Percentiles rank a stretch among this genome's conserved stretches.
Evolutionary conservation across 352 stramenopile species (phyloP).

Genomic region (Phytopythium delawarense): DNA sequence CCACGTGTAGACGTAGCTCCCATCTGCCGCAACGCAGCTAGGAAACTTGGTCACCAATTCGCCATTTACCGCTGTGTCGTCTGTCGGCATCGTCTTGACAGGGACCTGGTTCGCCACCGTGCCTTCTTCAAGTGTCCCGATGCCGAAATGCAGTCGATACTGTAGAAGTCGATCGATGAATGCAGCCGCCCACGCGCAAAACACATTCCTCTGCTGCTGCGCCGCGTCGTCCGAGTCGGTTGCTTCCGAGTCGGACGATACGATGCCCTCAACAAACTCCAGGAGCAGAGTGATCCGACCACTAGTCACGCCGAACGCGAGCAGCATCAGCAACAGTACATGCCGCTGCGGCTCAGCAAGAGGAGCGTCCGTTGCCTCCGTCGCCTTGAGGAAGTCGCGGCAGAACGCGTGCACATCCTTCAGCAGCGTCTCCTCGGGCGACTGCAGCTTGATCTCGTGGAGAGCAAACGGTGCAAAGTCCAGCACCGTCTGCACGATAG

Average conservation of each 20-base stretch:
- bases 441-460: conserved; percentile 13
- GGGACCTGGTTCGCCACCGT: conserved; percentile 38
- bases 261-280: conserved; percentile 37
- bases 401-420: conserved; percentile 51
- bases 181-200: conserved; percentile 32
- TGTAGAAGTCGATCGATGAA: conserved; percentile 44
- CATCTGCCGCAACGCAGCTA: conserved; percentile 43
- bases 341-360: conserved; percentile 21
- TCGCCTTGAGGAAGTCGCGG: conserved; percentile 21
- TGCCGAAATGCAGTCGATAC: conserved; percentile 48
- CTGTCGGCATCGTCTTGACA: conserved; percentile 35
- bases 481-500: conserved; percentile 48
- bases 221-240: conserved; percentile 4
- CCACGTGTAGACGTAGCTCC: conserved; percentile 69
- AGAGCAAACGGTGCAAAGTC: conserved; percentile 58
- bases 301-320: conserved; percentile 54
- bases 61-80: neutral
- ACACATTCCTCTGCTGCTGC: conserved; percentile 5
- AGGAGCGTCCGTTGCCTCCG: neutral
- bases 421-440: conserved; percentile 34
- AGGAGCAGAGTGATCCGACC: conserved; percentile 46
- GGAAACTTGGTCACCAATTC: conserved; percentile 12
- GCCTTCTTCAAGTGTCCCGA: conserved; percentile 45
- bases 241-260: neutral
- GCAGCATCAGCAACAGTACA: conserved; percentile 38